phyloP scores from a whole-genome alignment of 2,329 filamentous ascomycete genomes.

The Stachybotrys echinatus region DNA sequence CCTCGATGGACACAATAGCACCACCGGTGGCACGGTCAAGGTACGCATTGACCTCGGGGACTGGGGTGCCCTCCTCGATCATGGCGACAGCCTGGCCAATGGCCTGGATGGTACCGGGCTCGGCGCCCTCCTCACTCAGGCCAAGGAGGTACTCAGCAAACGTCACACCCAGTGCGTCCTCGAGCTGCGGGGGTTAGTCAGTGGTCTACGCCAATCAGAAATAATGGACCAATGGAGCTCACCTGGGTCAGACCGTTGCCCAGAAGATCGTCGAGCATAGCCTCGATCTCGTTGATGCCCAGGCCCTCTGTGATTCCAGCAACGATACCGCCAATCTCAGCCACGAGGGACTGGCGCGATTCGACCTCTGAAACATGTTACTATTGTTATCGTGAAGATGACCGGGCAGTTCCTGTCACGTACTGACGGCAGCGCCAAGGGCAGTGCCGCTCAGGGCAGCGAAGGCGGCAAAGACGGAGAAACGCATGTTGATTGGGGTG shows the following conservation, averaged over 20 bases:
- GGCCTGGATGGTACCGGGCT: conserved; percentile 6
- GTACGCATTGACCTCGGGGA: conserved; percentile 4
- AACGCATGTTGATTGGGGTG: conserved; percentile 12
- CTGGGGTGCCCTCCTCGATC: conserved; percentile 3
- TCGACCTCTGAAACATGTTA: neutral
- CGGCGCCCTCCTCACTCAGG: conserved; percentile 2
- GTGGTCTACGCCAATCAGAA: no score
- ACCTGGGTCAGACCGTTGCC: neutral
- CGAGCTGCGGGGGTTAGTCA: conserved; percentile 3
- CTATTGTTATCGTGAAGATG: neutral
- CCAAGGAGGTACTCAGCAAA: conserved; percentile 9
- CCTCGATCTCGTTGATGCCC: neutral
- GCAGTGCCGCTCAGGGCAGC: neutral
- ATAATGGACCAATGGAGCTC: neutral
- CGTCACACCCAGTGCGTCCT: conserved; percentile 7
- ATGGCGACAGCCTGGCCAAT: conserved; percentile 5
- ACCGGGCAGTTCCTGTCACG: no score
- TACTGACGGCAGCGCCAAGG: neutral
- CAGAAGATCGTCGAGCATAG: neutral
- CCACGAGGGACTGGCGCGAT: neutral
- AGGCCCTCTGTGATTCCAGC: neutral
- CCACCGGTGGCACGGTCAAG: conserved; percentile 6
- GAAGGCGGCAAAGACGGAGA: conserved; percentile 8
- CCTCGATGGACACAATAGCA: conserved; percentile 3
- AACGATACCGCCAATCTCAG: neutral